Base-by-base conservation (phyloP, 441 rosid species). In the Corymbia calophylla region DNA sequence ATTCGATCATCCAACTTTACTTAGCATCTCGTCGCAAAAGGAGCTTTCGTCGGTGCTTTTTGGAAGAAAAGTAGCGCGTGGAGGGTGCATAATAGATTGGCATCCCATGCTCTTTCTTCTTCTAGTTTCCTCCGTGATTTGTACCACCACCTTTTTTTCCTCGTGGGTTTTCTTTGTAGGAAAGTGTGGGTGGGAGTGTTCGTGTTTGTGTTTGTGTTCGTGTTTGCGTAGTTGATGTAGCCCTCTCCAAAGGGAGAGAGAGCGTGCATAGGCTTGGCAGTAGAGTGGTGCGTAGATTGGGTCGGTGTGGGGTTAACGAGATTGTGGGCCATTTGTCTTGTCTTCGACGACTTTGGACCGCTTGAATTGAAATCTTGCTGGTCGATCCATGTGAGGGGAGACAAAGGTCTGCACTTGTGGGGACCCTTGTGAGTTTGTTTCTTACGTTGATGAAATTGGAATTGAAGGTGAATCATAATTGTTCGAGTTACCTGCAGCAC, bases 171-270 rank as follows among this genome's bases (percentile, higher is more conserved):
- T 64, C 89, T 62, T 89, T 60, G 89, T 25, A 89, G 89, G 89
- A 91, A 25, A 88, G 88, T 70, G 90, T 27, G 31, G 27, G 70
- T 8, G 87, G 90, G 88, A 89, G 77, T 7, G n/a, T n/a, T n/a
- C n/a, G n/a, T n/a, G n/a, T n/a, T n/a, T n/a, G n/a, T n/a, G n/a
- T n/a, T n/a, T n/a, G n/a, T n/a, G 58, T 73, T 48, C 32, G 58
- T 12, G 58, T 53, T 55, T 55, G 23, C 29, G 66, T 35, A 82
- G 93, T 89, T 89, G 90, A 90, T 89, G 94, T 92, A 93, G 97
- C 98, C 98, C 91, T 95, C 97, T 95, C 96, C 98, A 90, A 96
- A 94, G 95, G 89, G 98, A 95, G 99, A 95, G 93, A 91, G 97
- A 93, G 97, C 97, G 89, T 91, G 51, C 84, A 12, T 73, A 70